These are phyloP conservation scores for Dittrichia graveolens DNA, from an alignment of 129 eudicot genomes.

Conservation along the genomic window DNA sequence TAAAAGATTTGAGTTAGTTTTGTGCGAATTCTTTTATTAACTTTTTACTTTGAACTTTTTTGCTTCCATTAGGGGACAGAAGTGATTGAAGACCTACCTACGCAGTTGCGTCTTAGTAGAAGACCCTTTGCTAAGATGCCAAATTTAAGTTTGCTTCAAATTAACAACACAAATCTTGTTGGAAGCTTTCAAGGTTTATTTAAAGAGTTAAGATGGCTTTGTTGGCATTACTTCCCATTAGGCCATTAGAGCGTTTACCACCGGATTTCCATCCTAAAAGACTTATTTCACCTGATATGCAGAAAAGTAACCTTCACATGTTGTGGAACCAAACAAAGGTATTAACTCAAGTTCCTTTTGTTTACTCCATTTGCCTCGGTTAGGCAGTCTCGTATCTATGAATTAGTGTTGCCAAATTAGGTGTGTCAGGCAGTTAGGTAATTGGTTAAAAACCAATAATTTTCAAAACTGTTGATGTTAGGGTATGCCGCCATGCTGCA, in stretches of 20 bases:
- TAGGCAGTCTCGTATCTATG: too few relatives aligned
- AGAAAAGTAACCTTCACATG: conserved; percentile 23
- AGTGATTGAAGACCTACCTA: conserved; percentile 18
- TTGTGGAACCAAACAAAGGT: conserved; percentile 27
- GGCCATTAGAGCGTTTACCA: conserved; percentile 21
- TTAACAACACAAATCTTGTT: conserved; percentile 12
- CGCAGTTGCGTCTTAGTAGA: conserved; percentile 4
- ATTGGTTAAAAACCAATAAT: too few relatives aligned
- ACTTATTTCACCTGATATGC: conserved; percentile 32
- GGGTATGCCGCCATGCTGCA: too few relatives aligned
- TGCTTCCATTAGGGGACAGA: conserved; percentile 15
- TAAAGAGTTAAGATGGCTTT: conserved; percentile 35
- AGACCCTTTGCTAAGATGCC: conserved; percentile 20
- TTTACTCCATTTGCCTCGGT: too few relatives aligned
- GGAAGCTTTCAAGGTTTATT: conserved; percentile 24
- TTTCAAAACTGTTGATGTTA: too few relatives aligned
- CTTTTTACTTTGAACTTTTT: not conserved
- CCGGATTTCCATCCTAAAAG: conserved; percentile 26
- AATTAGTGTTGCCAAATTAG: too few relatives aligned
- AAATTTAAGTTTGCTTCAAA: conserved; percentile 23
- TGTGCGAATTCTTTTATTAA: not conserved
- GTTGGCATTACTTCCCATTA: conserved; percentile 36
- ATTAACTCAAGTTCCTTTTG: too few relatives aligned
- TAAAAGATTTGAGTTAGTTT: too few relatives aligned
- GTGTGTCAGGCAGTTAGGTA: too few relatives aligned